A percentile compares a stretch with the other conserved stretches of the same genome.
These are phyloP conservation scores for Leucocoprinus birnbaumii DNA, from an alignment of 768 basidiomycete species.

Conservation along the genomic window DNA sequence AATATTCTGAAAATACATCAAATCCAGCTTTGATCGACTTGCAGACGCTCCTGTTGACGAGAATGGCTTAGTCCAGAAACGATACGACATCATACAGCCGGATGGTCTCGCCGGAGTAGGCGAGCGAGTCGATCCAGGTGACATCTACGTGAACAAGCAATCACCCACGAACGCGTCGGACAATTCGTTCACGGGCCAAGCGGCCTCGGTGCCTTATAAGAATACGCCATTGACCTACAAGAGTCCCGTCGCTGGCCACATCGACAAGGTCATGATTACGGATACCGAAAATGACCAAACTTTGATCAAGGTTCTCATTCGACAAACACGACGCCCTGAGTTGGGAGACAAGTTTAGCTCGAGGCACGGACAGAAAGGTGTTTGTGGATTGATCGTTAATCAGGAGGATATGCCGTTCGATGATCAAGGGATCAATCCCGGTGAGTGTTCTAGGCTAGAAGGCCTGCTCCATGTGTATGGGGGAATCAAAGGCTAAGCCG, in stretches of 20 bases:
- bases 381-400: slow-evolving; percentile 97
- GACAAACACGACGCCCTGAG: slow-evolving; percentile 95
- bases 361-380: slow-evolving; percentile 97
- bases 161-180: slow-evolving; percentile 93
- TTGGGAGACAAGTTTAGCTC: slow-evolving; percentile 99
- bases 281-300: slow-evolving; percentile 97
- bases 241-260: slow-evolving; percentile 87
- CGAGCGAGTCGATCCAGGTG: slow-evolving; percentile 88
- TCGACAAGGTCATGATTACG: slow-evolving; percentile 97
- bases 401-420: slow-evolving; percentile 99
- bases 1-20: slow-evolving; percentile 11
- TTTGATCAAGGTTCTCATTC: slow-evolving; percentile 94
- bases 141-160: slow-evolving; percentile 97
- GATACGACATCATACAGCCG: slow-evolving; percentile 86
- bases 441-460: slow-evolving; percentile 37
- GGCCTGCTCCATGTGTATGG: slow-evolving; percentile 5
- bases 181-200: slow-evolving; percentile 83
- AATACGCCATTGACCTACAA: slow-evolving; percentile 93
- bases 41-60: slow-evolving; percentile 90
- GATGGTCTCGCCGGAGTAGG: slow-evolving; percentile 96
- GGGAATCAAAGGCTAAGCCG: slow-evolving; percentile 8
- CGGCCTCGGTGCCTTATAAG: slow-evolving; percentile 83
- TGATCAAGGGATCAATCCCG: slow-evolving; percentile 92
- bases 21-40: slow-evolving; percentile 79
- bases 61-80: slow-evolving; percentile 74